Conservation (phyloP, 2,329 filamentous ascomycete species). For the Aureobasidium sp. region DNA sequence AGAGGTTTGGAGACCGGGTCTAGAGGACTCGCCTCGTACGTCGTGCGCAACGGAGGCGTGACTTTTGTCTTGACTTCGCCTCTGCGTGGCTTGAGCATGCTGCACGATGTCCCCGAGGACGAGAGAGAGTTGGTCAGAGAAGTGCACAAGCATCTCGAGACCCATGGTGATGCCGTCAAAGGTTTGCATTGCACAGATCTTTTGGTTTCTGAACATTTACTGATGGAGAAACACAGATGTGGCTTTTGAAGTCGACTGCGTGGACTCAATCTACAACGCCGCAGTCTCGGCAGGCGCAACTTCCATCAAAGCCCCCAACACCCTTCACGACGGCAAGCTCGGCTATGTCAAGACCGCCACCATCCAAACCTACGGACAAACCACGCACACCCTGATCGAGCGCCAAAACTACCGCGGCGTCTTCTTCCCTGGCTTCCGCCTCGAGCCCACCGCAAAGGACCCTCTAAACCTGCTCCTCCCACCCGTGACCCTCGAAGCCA, state of each 20-base stretch:
- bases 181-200: constrained; percentile 21
- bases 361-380: constrained; percentile 90
- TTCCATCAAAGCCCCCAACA: constrained; percentile 55
- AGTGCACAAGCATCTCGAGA: constrained; percentile 75
- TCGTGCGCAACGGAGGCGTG: constrained; percentile 68
- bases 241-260: constrained; percentile 87
- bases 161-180: constrained; percentile 89
- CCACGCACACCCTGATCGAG: constrained; percentile 84
- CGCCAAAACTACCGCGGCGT: constrained; percentile 61
- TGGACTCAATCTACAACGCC: constrained; percentile 68
- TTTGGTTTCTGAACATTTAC: neutral
- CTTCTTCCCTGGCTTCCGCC: constrained; percentile 78
- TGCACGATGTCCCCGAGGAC: constrained; percentile 33
- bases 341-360: constrained; percentile 68
- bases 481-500: constrained; percentile 59
- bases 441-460: constrained; percentile 41
- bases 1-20: constrained; percentile 82
- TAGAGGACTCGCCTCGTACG: constrained; percentile 73
- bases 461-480: constrained; percentile 51
- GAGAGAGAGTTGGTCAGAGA: constrained; percentile 63
- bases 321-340: constrained; percentile 52
- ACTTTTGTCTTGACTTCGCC: constrained; percentile 82
- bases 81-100: constrained; percentile 45
- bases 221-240: constrained; percentile 51
- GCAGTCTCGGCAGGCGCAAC: constrained; percentile 61